Conservation (phyloP, 768 basidiomycete species). For the Boletus reticuloceps region DNA sequence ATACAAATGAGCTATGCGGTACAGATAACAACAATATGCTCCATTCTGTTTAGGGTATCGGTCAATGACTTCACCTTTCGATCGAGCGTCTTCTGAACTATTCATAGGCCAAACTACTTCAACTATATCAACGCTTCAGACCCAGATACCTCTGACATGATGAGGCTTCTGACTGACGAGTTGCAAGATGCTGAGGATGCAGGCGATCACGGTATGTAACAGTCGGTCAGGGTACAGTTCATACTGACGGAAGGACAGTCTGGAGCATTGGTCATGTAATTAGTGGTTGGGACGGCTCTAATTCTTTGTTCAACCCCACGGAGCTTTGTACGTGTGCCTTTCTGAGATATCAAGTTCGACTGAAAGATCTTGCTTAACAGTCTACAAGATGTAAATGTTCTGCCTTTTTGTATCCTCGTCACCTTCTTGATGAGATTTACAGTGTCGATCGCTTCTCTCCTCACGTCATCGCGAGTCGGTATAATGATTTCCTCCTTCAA, state of each 20-base stretch:
- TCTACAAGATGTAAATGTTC: slow-evolving; percentile 46
- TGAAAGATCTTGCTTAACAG: slow-evolving; percentile 22
- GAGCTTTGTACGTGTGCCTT: slow-evolving; percentile 53
- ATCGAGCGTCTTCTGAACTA: background rate
- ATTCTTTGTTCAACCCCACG: slow-evolving; percentile 61
- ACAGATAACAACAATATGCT: background rate
- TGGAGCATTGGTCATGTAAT: slow-evolving; percentile 59
- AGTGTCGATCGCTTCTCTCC: slow-evolving; percentile 78
- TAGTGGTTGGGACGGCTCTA: slow-evolving; percentile 72
- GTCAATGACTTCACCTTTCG: slow-evolving; percentile 16
- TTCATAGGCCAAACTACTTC: slow-evolving; percentile 61
- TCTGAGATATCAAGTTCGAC: background rate
- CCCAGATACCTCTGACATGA: slow-evolving; percentile 71
- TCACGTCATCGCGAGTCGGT: slow-evolving; percentile 72
- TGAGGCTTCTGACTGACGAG: slow-evolving; percentile 75
- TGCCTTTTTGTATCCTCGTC: background rate
- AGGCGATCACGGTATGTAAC: slow-evolving; percentile 58
- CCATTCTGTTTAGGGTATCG: slow-evolving; percentile 31
- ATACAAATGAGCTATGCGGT: background rate
- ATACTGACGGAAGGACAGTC: slow-evolving; percentile 30
- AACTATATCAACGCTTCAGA: slow-evolving; percentile 74
- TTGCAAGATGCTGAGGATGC: slow-evolving; percentile 75
- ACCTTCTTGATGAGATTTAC: background rate
- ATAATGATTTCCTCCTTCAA: background rate
- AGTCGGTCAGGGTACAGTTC: background rate